A percentile compares a stretch with the other conserved stretches of the same genome.
Evolutionary conservation across 352 stramenopile species (phyloP).

Genomic region (Phytophthora nicotianae): DNA sequence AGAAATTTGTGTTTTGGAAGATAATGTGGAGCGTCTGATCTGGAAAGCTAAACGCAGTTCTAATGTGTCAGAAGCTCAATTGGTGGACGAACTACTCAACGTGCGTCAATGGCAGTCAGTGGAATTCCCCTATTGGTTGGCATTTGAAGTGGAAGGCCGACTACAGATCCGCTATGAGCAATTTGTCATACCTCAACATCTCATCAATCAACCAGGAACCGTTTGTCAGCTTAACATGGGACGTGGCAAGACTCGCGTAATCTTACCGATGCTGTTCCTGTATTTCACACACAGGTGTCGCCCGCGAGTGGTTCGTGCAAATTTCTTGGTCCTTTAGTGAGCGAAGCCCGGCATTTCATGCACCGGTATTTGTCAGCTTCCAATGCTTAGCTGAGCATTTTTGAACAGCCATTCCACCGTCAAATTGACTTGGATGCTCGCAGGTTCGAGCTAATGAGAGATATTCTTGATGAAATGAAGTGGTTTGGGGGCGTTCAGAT

Average conservation of each 20-base stretch:
- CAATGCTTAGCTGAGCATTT: slow-evolving; percentile 35
- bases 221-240: slow-evolving; percentile 91
- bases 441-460: slow-evolving; percentile 36
- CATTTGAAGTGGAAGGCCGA: slow-evolving; percentile 85
- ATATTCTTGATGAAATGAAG: slow-evolving; percentile 47
- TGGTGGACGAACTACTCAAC: slow-evolving; percentile 65
- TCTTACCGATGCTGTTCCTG: slow-evolving; percentile 89
- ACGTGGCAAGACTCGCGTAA: slow-evolving; percentile 88
- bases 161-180: slow-evolving; percentile 88
- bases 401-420: slow-evolving; percentile 77
- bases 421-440: slow-evolving; percentile 43
- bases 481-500: slow-evolving; percentile 58
- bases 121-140: slow-evolving; percentile 80
- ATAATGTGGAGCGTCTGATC: slow-evolving; percentile 64
- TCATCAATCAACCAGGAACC: slow-evolving; percentile 66
- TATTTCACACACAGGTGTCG: slow-evolving; percentile 43
- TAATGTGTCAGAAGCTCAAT: slow-evolving; percentile 24
- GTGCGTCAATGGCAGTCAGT: slow-evolving; percentile 49
- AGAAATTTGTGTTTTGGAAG: slow-evolving; percentile 77
- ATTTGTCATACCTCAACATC: slow-evolving; percentile 71
- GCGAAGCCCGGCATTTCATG: slow-evolving; percentile 71
- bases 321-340: slow-evolving; percentile 72
- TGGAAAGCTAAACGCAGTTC: slow-evolving; percentile 7
- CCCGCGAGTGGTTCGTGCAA: slow-evolving; percentile 46
- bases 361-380: slow-evolving; percentile 58